Percentiles rank a stretch among this genome's conserved stretches.
These are phyloP conservation scores for Crithidia thermophila DNA, from an alignment of 208 protist species.

Conservation along the genomic window DNA sequence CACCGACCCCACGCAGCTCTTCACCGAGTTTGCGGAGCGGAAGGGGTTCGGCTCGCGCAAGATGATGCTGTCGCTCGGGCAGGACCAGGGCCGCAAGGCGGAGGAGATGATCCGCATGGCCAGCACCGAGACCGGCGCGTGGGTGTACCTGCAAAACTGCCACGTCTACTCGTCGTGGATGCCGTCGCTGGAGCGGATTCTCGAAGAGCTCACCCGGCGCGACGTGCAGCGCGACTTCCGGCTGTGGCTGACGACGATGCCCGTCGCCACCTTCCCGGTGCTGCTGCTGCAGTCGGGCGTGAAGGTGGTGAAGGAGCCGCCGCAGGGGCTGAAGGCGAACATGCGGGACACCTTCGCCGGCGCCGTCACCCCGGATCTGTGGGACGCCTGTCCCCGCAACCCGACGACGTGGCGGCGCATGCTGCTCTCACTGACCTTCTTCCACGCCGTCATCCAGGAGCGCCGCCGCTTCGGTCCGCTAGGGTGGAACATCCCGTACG, in stretches of 20 bases:
- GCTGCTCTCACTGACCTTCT: conserved; percentile 96
- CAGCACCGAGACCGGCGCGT: conserved; percentile 73
- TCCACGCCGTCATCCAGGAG: conserved; percentile 95
- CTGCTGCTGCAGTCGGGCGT: conserved; percentile 95
- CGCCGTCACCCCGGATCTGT: conserved; percentile 75
- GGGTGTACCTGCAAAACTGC: conserved; percentile 97
- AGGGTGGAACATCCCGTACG: conserved; percentile 97
- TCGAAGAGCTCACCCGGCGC: conserved; percentile 80
- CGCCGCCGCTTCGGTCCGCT: conserved; percentile 94
- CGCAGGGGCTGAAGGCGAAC: conserved; percentile 96
- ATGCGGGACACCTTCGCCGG: conserved; percentile 86
- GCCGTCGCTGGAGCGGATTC: conserved; percentile 90
- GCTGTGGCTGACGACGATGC: conserved; percentile 97
- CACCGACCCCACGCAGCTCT: conserved; percentile 93
- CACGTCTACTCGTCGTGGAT: conserved; percentile 96
- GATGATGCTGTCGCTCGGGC: conserved; percentile 95
- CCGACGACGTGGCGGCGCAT: conserved; percentile 90
- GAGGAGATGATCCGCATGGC: conserved; percentile 89
- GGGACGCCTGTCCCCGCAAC: conserved; percentile 84
- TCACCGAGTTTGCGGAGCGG: conserved; percentile 93
- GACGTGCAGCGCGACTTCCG: conserved; percentile 93
- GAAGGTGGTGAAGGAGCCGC: conserved; percentile 98
- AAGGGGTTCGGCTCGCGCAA: conserved; percentile 91
- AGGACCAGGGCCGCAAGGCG: conserved; percentile 94
- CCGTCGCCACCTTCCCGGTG: conserved; percentile 92